phyloP scores from a whole-genome alignment of 2,329 filamentous ascomycete genomes.

The Periconia sp. region DNA sequence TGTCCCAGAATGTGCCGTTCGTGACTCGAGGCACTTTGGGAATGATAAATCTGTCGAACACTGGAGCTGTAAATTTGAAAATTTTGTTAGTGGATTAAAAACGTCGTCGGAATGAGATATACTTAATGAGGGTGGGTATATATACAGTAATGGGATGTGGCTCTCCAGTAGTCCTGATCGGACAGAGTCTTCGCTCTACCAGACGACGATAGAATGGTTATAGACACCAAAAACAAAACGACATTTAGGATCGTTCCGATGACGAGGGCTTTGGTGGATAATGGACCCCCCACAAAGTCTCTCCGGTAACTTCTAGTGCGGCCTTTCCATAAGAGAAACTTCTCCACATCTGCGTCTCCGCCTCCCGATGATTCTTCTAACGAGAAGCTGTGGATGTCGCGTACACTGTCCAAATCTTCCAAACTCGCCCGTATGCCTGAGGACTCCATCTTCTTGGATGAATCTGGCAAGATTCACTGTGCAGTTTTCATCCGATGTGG shows the following conservation, averaged over 20 bases:
- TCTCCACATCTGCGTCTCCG: neutral
- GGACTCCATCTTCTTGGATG: too few relatives aligned
- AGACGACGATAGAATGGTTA: conserved; percentile 2
- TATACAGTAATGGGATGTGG: conserved; percentile 9
- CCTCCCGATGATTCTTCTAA: neutral
- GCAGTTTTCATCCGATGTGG: too few relatives aligned
- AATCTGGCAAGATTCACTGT: too few relatives aligned
- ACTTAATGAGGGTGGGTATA: neutral
- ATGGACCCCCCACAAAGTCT: neutral
- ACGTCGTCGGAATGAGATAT: neutral
- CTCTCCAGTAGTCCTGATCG: conserved; percentile 8
- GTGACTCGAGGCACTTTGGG: conserved; percentile 3
- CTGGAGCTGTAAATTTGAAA: conserved; percentile 1
- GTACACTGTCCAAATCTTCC: neutral
- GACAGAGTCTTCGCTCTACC: neutral
- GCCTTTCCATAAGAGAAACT: neutral
- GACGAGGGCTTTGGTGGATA: neutral
- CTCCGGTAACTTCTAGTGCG: neutral
- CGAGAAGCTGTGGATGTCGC: neutral
- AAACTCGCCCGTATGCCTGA: too few relatives aligned
- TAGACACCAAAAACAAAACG: neutral
- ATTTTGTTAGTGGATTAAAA: neutral
- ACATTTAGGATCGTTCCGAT: neutral
- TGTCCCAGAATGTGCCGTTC: conserved; percentile 9
- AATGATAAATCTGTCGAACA: conserved; percentile 9